Evolutionary conservation across 345 rosid genomes (phyloP).

Genomic region (Rhodamnia argentea): DNA sequence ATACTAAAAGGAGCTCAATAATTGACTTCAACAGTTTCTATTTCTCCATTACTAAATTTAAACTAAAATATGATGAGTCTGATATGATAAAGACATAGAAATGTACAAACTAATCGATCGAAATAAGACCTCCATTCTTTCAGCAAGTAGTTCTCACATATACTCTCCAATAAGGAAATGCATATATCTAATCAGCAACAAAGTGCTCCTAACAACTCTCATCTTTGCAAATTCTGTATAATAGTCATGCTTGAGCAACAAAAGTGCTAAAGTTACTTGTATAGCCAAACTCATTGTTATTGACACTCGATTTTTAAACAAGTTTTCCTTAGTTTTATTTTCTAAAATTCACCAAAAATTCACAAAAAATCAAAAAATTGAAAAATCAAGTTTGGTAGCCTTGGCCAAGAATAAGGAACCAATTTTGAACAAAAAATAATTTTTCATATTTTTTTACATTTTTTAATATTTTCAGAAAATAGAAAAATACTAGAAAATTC

Average conservation of each 20-base stretch:
- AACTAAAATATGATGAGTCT: background rate
- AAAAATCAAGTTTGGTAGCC: no score
- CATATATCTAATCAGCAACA: background rate
- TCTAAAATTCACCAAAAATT: no score
- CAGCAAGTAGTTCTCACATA: background rate
- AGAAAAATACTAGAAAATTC: no score
- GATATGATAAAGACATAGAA: background rate
- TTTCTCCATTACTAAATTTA: background rate
- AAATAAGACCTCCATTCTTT: background rate
- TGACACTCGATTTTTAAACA: no score
- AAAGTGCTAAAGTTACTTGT: slow-evolving; percentile 43
- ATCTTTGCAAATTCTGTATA: background rate
- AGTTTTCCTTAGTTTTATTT: no score
- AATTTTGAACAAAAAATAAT: no score
- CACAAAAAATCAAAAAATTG: no score
- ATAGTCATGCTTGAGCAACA: background rate
- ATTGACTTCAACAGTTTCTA: background rate
- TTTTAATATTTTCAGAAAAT: no score
- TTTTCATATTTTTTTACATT: no score
- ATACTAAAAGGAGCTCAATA: background rate
- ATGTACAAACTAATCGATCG: background rate
- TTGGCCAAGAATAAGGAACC: no score
- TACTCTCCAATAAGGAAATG: background rate
- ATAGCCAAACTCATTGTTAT: slow-evolving; percentile 33
- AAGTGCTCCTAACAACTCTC: background rate